Conservation (phyloP, 345 rosid species). For the Citropsis articulata region DNA sequence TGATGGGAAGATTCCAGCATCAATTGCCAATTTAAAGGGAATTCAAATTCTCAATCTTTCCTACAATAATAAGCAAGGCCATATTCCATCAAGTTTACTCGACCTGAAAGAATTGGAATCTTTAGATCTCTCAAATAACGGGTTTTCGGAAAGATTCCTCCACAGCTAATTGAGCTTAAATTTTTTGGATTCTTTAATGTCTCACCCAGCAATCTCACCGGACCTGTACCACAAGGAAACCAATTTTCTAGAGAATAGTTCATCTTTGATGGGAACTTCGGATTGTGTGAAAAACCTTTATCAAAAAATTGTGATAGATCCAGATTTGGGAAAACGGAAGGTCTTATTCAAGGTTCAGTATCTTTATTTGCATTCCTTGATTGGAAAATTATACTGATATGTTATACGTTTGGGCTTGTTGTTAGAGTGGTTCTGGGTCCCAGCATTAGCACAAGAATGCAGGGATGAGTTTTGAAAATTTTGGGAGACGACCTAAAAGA, state of each 20-base stretch:
- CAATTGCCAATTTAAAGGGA: not conserved
- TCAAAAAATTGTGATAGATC: no score
- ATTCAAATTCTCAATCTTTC: not conserved
- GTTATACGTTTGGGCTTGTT: not conserved
- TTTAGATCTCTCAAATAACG: not conserved
- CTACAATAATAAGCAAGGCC: not conserved
- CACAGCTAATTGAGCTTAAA: not conserved
- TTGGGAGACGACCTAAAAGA: no score
- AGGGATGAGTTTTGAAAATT: no score
- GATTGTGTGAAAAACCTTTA: no score
- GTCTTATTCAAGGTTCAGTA: not conserved
- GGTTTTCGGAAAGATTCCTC: not conserved
- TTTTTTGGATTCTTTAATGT: not conserved
- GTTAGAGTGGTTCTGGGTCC: not conserved
- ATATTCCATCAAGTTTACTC: not conserved
- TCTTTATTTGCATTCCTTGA: not conserved
- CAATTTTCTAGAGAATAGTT: not conserved
- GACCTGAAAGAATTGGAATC: not conserved
- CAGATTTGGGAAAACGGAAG: not conserved
- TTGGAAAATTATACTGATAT: not conserved
- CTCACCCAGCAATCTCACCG: not conserved
- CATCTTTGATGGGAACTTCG: not conserved
- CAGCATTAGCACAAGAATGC: no score
- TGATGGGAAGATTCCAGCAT: not conserved
- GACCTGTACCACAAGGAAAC: not conserved